A percentile compares a stretch with the other conserved stretches of the same genome.
phyloP scores from a whole-genome alignment of 257 asterid species.

The Rehmannia glutinosa region DNA sequence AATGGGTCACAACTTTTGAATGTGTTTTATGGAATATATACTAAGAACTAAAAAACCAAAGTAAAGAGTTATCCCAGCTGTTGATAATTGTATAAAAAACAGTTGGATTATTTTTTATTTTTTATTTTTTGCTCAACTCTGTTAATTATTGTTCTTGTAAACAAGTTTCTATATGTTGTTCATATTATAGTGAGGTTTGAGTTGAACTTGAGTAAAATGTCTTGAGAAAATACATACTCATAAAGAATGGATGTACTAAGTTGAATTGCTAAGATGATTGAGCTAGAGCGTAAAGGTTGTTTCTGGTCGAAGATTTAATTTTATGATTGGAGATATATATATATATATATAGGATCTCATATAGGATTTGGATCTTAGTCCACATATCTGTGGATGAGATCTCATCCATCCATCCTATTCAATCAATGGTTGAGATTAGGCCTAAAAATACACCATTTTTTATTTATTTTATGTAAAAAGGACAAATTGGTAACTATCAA shows the following conservation, averaged over 20 bases:
- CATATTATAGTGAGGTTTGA: constrained; percentile 24
- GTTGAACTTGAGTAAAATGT: neutral
- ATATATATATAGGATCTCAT: no score
- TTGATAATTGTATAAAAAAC: constrained; percentile 73
- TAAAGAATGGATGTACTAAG: no score
- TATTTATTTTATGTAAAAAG: no score
- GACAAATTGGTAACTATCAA: no score
- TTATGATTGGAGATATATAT: neutral
- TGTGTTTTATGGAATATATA: constrained; percentile 31
- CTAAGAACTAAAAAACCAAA: constrained; percentile 18
- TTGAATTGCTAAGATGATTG: no score
- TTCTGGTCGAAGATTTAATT: neutral
- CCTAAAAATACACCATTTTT: no score
- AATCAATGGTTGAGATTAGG: no score
- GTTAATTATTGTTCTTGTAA: constrained; percentile 28
- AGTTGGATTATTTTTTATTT: constrained; percentile 41
- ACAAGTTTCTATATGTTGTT: constrained; percentile 30
- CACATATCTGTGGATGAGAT: no score
- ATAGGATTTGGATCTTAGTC: no score
- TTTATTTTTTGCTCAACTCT: constrained; percentile 20
- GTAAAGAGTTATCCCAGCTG: constrained; percentile 51
- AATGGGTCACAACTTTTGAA: constrained; percentile 11
- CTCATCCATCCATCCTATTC: no score
- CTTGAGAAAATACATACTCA: neutral
- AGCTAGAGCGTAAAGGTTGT: neutral